phyloP scores from a whole-genome alignment of 2,329 filamentous ascomycete species.

The Colletotrichum tropicale region DNA sequence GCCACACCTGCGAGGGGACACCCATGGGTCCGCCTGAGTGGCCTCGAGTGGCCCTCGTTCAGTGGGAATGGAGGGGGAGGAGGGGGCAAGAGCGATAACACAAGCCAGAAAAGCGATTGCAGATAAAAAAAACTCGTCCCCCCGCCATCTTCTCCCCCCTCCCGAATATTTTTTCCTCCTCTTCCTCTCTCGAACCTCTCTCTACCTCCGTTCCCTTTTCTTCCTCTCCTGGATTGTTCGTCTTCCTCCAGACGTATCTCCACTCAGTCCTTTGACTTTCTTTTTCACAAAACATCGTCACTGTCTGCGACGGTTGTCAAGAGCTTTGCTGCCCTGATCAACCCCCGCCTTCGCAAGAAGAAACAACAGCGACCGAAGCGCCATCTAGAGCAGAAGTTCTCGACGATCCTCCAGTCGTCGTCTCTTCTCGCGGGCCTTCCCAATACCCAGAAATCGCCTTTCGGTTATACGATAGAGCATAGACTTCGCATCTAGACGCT shows the following conservation, averaged over 20 bases:
- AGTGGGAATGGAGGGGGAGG: not conserved
- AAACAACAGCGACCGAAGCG: slow-evolving; percentile 23
- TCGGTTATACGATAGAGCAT: slow-evolving; percentile 23
- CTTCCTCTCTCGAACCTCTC: slow-evolving; percentile 30
- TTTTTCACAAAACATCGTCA: slow-evolving; percentile 11
- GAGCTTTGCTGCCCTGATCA: slow-evolving; percentile 8
- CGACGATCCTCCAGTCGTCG: slow-evolving; percentile 46
- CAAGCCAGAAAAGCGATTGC: slow-evolving; percentile 14
- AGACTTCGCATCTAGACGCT: slow-evolving; percentile 22
- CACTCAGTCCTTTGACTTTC: slow-evolving; percentile 33
- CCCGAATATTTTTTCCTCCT: slow-evolving; percentile 24
- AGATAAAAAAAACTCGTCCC: slow-evolving; percentile 38
- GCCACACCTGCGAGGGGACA: not conserved
- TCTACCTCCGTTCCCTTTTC: slow-evolving; percentile 36
- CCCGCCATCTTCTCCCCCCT: slow-evolving; percentile 20
- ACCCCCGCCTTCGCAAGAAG: slow-evolving; percentile 17
- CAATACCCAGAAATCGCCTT: not conserved
- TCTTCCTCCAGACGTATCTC: slow-evolving; percentile 50
- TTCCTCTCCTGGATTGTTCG: slow-evolving; percentile 33
- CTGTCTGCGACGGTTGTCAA: slow-evolving; percentile 23
- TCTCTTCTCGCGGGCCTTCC: slow-evolving; percentile 33
- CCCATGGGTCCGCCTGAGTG: not conserved
- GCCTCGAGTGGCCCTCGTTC: not conserved
- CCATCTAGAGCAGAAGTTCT: slow-evolving; percentile 26
- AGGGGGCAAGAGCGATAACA: slow-evolving; percentile 13